Evolutionary conservation across 2,329 filamentous ascomycete genomes (phyloP), one percentile per base, ranked within the genome.

Genomic region (Anthostomella pinea): DNA sequence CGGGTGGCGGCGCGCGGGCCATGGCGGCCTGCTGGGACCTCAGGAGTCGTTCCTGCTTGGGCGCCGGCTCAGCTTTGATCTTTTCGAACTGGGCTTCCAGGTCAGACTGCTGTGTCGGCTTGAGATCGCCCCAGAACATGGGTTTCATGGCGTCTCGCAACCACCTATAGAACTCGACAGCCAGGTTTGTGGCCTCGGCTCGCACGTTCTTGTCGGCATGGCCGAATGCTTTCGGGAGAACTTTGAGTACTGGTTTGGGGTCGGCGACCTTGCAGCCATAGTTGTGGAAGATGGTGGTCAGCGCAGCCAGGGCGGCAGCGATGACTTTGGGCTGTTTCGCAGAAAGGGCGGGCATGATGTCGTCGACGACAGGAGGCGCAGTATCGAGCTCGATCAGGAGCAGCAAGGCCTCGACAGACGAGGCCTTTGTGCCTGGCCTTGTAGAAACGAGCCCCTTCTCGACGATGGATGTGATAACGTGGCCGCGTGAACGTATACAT

Each of bases 191-290:
- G 18, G 90, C 89, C 62, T 96, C 93, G 3, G 90, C 89, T 64
- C 93, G 84, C 11, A 98, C 87, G 60, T 97, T 97, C 67, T 98
- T 98, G 72, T 98, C 93, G 20, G 93, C 91, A 60, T 97, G 93
- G 14, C 87, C 88, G 58, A 96, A 98, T 2, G 83, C 84, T 59
- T 95, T 95, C 3, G 93, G 89, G 2, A 98, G 71, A 8, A 78
- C 69, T 60, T 97, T 97, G 41, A 97, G 75, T 14, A 94, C 81
- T 2, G 87, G 84, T 60, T 98, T 96, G 3, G 94, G 88, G 57
- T 98, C 93, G 32, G 93, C 83, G 13, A 88, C 81, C 65, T 95
- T 95, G 70, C 89, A 94, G 39, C 94, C 93, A 61, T 90, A 98
- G 57, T 87, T 93, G 63, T 96, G 89, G 58, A 87, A 93, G 41